Percentiles rank a stretch among this genome's conserved stretches.
phyloP scores from a whole-genome alignment of 2,329 filamentous ascomycete species.

The Lasiodiplodia hormozganensis region DNA sequence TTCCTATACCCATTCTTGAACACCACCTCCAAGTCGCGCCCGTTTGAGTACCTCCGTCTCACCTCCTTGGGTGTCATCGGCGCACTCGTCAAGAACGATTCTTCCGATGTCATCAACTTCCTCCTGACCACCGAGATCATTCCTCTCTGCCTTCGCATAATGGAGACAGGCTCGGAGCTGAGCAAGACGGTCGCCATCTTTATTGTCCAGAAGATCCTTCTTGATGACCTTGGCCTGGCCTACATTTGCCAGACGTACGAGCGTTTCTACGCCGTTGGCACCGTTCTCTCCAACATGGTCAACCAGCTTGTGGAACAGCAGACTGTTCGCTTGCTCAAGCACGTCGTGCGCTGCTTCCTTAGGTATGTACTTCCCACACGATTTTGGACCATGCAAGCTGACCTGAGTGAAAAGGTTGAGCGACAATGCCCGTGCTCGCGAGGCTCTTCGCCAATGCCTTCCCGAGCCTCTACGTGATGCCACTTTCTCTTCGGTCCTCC shows the following conservation, averaged over 20 bases:
- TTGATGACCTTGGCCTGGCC: constrained; percentile 94
- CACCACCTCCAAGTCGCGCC: constrained; percentile 96
- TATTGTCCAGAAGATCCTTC: constrained; percentile 97
- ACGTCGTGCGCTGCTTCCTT: constrained; percentile 96
- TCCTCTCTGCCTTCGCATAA: constrained; percentile 93
- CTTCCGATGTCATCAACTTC: constrained; percentile 98
- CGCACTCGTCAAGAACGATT: constrained; percentile 97
- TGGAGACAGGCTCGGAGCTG: constrained; percentile 98
- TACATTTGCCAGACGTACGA: constrained; percentile 99
- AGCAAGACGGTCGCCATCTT: constrained; percentile 99
- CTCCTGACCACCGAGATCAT: constrained; percentile 98
- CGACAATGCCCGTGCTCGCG: constrained; percentile 93
- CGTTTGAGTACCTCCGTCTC: constrained; percentile 95
- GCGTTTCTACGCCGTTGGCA: constrained; percentile 96
- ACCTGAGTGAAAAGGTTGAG: constrained; percentile 68
- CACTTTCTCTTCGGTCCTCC: constrained; percentile 94
- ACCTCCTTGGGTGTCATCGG: constrained; percentile 97
- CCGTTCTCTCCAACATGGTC: constrained; percentile 98
- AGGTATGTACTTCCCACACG: constrained; percentile 65
- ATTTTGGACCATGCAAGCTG: not conserved
- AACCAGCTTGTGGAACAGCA: constrained; percentile 97
- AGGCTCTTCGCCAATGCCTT: constrained; percentile 93
- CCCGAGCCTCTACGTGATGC: constrained; percentile 98
- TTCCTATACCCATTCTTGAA: constrained; percentile 99
- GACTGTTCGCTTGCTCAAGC: constrained; percentile 93